Evolutionary conservation across 1,284 basidiomycete genomes (phyloP).

Genomic region (Cystobasidiaceae sp.): DNA sequence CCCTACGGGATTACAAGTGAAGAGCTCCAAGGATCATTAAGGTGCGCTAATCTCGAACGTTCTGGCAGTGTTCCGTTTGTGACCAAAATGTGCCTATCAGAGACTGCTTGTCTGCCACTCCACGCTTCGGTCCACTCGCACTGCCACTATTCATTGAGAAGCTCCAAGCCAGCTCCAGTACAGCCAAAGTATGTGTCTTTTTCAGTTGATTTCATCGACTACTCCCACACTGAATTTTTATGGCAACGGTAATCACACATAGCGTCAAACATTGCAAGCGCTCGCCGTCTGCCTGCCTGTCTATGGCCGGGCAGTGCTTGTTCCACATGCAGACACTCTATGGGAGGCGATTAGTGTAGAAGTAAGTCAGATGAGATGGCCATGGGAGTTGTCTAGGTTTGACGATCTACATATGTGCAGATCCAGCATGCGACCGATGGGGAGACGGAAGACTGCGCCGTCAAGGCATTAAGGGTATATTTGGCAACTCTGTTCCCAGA

Average conservation of each 20-base stretch:
- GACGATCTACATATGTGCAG: conserved; percentile 49
- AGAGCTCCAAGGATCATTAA: conserved; percentile 70
- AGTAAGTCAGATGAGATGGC: conserved; percentile 50
- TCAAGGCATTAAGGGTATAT: conserved; percentile 64
- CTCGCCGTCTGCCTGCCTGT: conserved; percentile 70
- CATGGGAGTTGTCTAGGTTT: background rate
- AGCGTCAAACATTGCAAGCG: conserved; percentile 77
- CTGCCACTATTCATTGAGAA: conserved; percentile 90
- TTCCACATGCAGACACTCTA: conserved; percentile 63
- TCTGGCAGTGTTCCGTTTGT: background rate
- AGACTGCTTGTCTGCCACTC: conserved; percentile 68
- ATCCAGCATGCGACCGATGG: conserved; percentile 83
- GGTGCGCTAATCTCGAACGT: conserved; percentile 49
- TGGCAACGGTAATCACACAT: background rate
- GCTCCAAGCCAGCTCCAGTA: conserved; percentile 72
- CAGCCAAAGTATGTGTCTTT: conserved; percentile 85
- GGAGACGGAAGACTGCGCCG: conserved; percentile 64
- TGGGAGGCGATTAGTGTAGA: conserved; percentile 86
- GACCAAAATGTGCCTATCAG: conserved; percentile 34
- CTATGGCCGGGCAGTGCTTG: conserved; percentile 64
- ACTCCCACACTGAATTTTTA: background rate
- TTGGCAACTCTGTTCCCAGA: conserved; percentile 63
- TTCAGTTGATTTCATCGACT: background rate
- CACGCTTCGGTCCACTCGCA: conserved; percentile 75
- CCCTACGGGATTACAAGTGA: conserved; percentile 88